phyloP scores from a whole-genome alignment of 352 stramenopile genomes.

The Paralagenidium karlingii region DNA sequence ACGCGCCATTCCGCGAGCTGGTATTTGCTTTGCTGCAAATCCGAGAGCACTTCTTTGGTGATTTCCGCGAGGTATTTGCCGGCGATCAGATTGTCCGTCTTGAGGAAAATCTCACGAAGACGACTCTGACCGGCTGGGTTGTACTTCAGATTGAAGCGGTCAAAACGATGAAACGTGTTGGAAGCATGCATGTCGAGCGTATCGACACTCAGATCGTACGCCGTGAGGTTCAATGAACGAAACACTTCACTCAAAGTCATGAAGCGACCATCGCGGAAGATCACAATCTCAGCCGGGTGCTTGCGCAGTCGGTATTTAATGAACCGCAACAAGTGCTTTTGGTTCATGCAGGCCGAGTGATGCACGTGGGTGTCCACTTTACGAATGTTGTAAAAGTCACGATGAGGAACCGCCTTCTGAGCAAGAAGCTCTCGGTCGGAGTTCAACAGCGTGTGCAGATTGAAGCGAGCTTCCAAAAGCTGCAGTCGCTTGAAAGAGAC shows the following conservation, averaged over 20 bases:
- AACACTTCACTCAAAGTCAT: slow-evolving; percentile 95
- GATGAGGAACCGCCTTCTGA: slow-evolving; percentile 93
- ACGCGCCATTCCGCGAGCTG: slow-evolving; percentile 91
- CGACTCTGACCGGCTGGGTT: slow-evolving; percentile 91
- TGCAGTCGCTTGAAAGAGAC: slow-evolving; percentile 80
- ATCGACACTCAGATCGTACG: slow-evolving; percentile 97
- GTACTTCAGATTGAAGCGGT: slow-evolving; percentile 99
- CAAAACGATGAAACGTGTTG: slow-evolving; percentile 98
- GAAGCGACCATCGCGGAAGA: slow-evolving; percentile 91
- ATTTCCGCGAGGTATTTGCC: slow-evolving; percentile 94
- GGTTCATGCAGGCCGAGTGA: slow-evolving; percentile 93
- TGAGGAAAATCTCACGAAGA: slow-evolving; percentile 98
- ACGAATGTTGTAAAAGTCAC: slow-evolving; percentile 97
- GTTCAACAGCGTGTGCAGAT: slow-evolving; percentile 95
- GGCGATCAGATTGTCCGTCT: slow-evolving; percentile 96
- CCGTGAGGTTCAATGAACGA: slow-evolving; percentile 87
- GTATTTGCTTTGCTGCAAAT: slow-evolving; percentile 88
- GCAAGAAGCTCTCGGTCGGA: slow-evolving; percentile 89
- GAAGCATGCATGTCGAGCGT: slow-evolving; percentile 99
- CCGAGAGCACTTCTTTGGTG: slow-evolving; percentile 88
- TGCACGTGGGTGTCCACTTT: slow-evolving; percentile 99
- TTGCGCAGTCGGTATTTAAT: slow-evolving; percentile 77
- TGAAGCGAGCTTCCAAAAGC: slow-evolving; percentile 88
- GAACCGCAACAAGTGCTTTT: slow-evolving; percentile 91
- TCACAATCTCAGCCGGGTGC: slow-evolving; percentile 88